Conservation (phyloP, 2,329 filamentous ascomycete genomes). For the Aciculosporium take region DNA sequence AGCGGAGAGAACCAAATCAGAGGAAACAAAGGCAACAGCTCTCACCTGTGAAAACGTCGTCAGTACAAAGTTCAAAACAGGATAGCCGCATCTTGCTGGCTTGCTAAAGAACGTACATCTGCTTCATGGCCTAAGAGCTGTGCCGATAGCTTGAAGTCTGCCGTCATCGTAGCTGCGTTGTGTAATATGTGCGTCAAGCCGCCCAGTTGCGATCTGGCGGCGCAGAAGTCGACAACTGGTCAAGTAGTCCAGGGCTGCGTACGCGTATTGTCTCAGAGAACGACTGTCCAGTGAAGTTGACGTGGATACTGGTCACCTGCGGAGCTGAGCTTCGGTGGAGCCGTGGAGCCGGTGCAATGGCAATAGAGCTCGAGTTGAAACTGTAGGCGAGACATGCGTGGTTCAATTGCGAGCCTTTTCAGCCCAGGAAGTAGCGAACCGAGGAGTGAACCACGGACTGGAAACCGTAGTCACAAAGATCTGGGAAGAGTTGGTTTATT, state of each 20-base stretch:
- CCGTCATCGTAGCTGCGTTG: conserved; percentile 40
- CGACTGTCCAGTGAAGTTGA: conserved; percentile 4
- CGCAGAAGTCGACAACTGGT: not conserved
- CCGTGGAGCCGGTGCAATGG: conserved; percentile 1
- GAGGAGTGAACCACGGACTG: not conserved
- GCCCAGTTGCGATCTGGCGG: not conserved
- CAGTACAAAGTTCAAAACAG: not conserved
- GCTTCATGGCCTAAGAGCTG: conserved; percentile 80
- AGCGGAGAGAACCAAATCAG: conserved; percentile 63
- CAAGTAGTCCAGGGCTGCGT: not conserved
- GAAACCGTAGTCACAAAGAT: not conserved
- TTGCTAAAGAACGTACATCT: conserved; percentile 51
- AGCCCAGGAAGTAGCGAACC: not conserved
- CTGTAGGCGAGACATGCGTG: not conserved
- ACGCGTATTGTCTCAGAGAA: not conserved
- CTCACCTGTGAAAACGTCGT: conserved; percentile 51
- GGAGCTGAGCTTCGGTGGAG: conserved; percentile 5
- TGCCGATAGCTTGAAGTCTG: conserved; percentile 85
- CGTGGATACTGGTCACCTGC: conserved; percentile 6
- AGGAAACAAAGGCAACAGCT: conserved; percentile 62
- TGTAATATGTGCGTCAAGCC: not conserved
- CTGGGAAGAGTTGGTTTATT: not conserved
- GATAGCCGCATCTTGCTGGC: not conserved
- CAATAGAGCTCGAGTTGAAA: not conserved
- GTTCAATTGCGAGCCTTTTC: not conserved